These are phyloP conservation scores for Salix exigua DNA, from an alignment of 345 rosid species.

Conservation along the genomic window DNA sequence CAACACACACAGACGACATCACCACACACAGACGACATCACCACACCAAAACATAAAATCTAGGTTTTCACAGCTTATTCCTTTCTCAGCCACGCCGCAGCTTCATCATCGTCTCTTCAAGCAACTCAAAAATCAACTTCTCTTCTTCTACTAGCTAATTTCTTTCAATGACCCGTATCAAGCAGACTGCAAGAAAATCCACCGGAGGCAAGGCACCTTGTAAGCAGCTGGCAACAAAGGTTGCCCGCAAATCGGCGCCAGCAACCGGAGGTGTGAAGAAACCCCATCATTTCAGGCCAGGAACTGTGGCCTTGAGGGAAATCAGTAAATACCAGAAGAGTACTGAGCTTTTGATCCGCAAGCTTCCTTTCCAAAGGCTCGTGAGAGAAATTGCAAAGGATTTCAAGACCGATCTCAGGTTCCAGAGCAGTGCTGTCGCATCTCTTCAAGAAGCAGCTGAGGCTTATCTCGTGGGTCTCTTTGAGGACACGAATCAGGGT, in stretches of 20 bases:
- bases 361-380: conserved; percentile 15
- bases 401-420: conserved; percentile 16
- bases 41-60: too few relatives aligned
- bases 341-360: conserved; percentile 13
- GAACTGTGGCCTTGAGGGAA: conserved; percentile 10
- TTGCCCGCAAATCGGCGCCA: conserved; percentile 11
- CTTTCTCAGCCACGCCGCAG: too few relatives aligned
- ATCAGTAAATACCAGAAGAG: conserved; percentile 21
- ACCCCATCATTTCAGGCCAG: conserved; percentile 18
- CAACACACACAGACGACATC: too few relatives aligned
- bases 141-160: too few relatives aligned
- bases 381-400: conserved; percentile 24
- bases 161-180: conserved; percentile 8
- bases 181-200: conserved; percentile 17
- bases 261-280: conserved; percentile 22
- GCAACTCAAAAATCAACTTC: too few relatives aligned
- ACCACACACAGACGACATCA: too few relatives aligned
- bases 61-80: too few relatives aligned
- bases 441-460: conserved; percentile 12
- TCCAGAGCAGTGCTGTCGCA: conserved; percentile 11
- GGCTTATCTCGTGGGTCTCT: conserved; percentile 13
- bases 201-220: conserved; percentile 17
- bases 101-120: too few relatives aligned
- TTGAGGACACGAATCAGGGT: conserved; percentile 5
- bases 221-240: conserved; percentile 15